Evolutionary conservation across 495 filamentous ascomycete species (phyloP).

Genomic region (Penicillium pancosmium): DNA sequence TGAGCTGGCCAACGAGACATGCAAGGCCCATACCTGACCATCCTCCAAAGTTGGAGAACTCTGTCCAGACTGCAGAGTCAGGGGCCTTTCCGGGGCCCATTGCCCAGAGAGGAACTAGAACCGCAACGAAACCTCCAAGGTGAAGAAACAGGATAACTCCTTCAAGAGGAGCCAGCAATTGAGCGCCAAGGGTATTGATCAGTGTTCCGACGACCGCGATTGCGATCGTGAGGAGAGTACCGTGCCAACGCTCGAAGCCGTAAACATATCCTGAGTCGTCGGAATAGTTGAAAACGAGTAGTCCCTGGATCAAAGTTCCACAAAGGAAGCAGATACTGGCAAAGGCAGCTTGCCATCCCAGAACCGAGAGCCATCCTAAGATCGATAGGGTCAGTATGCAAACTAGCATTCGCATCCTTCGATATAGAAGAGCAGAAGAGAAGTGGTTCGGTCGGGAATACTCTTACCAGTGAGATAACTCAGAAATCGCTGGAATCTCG

Average conservation of each 20-base stretch:
- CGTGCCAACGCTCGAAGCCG: constrained; percentile 39
- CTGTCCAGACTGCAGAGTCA: constrained; percentile 42
- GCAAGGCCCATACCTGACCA: constrained; percentile 48
- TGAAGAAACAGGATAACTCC: constrained; percentile 48
- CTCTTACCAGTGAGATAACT: constrained; percentile 46
- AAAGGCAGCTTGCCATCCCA: constrained; percentile 50
- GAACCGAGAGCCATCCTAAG: constrained; percentile 49
- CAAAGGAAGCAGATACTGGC: constrained; percentile 41
- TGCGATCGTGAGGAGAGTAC: constrained; percentile 47
- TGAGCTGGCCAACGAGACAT: constrained; percentile 46
- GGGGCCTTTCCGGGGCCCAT: constrained; percentile 40
- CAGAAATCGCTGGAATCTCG: constrained; percentile 43
- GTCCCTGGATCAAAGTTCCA: constrained; percentile 49
- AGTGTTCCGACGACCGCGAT: constrained; percentile 42
- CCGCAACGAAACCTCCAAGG: constrained; percentile 51
- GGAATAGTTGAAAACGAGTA: constrained; percentile 50
- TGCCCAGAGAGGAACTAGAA: constrained; percentile 48
- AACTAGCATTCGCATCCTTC: too few species aligned
- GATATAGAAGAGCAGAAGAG: neutral
- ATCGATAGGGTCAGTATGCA: neutral
- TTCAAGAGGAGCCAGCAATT: constrained; percentile 43
- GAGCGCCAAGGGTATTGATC: constrained; percentile 46
- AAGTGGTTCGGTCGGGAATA: too few species aligned
- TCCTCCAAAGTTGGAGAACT: constrained; percentile 48
- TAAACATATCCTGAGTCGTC: constrained; percentile 31